These are phyloP conservation scores for Melocanna baccifera DNA, from an alignment of 176 grass and related monocot species.

Conservation along the genomic window DNA sequence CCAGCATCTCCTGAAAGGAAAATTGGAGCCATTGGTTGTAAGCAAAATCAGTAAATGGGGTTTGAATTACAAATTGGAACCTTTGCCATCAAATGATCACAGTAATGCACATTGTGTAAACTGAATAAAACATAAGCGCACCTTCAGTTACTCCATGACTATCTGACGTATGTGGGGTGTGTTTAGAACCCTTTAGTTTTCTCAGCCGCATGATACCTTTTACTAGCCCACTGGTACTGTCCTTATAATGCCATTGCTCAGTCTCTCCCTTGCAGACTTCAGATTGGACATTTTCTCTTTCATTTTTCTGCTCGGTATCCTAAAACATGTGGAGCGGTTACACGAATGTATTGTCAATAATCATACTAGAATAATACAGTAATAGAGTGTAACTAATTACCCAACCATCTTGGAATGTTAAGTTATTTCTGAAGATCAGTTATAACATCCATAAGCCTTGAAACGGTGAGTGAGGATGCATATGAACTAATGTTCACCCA, in stretches of 20 bases:
- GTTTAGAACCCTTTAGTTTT: constrained; percentile 48
- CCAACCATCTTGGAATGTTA: not conserved
- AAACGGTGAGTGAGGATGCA: not conserved
- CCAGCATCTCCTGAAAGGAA: constrained; percentile 59
- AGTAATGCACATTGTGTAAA: constrained; percentile 2
- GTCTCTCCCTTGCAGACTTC: constrained; percentile 35
- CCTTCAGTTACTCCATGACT: constrained; percentile 45
- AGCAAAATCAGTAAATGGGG: constrained; percentile 19
- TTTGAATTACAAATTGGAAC: not conserved
- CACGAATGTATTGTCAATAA: not conserved
- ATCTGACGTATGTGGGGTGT: constrained; percentile 16
- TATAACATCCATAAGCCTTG: not conserved
- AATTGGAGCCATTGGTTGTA: constrained; percentile 2
- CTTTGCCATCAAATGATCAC: constrained; percentile 1
- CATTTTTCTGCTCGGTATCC: constrained; percentile 43
- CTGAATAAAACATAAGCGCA: not conserved
- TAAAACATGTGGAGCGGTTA: constrained; percentile 23
- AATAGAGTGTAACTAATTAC: constrained; percentile 3
- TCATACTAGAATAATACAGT: constrained; percentile 19
- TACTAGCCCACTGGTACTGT: constrained; percentile 24
- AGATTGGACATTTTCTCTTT: constrained; percentile 37
- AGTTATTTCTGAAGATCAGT: constrained; percentile 1
- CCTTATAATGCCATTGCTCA: constrained; percentile 41
- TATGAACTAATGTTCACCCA: not conserved
- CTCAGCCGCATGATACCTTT: constrained; percentile 48